Conservation (phyloP, 108 stramenopile genomes). For the Craspedostauros australis region DNA sequence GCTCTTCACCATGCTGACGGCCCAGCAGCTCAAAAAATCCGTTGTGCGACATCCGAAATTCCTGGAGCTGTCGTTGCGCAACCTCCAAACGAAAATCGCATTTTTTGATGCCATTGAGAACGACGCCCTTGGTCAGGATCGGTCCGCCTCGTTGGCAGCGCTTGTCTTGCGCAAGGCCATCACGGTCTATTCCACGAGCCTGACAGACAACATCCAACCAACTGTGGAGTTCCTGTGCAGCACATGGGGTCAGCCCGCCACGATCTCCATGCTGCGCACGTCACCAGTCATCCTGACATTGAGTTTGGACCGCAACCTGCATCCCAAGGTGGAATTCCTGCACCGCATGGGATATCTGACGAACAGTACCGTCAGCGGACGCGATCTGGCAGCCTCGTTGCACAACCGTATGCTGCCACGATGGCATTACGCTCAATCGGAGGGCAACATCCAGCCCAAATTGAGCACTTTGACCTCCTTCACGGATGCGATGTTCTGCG, state of each 20-base stretch:
- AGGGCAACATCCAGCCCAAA: conserved; percentile 9
- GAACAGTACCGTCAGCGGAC: conserved; percentile 28
- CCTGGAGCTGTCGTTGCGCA: conserved; percentile 48
- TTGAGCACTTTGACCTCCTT: not conserved
- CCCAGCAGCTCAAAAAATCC: conserved; percentile 5
- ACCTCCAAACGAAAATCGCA: conserved; percentile 46
- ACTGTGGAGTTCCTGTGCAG: conserved; percentile 53
- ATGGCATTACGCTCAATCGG: conserved; percentile 53
- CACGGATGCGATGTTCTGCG: too few relatives aligned
- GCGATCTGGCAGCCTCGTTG: conserved; percentile 76
- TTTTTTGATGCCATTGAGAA: conserved; percentile 61
- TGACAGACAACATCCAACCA: conserved; percentile 54
- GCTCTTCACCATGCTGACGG: conserved; percentile 14
- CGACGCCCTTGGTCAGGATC: not conserved
- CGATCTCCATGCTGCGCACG: conserved; percentile 24
- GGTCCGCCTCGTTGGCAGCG: conserved; percentile 21
- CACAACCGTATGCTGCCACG: conserved; percentile 78
- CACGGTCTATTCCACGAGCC: conserved; percentile 61
- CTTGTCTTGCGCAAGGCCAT: conserved; percentile 42
- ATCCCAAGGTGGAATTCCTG: conserved; percentile 68
- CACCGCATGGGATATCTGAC: conserved; percentile 63
- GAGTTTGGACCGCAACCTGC: conserved; percentile 66
- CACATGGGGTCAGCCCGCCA: conserved; percentile 38
- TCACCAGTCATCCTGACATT: conserved; percentile 72
- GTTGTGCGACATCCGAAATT: conserved; percentile 58